phyloP scores from a whole-genome alignment of 495 filamentous ascomycete genomes.

The Penicillium tannophilum region DNA sequence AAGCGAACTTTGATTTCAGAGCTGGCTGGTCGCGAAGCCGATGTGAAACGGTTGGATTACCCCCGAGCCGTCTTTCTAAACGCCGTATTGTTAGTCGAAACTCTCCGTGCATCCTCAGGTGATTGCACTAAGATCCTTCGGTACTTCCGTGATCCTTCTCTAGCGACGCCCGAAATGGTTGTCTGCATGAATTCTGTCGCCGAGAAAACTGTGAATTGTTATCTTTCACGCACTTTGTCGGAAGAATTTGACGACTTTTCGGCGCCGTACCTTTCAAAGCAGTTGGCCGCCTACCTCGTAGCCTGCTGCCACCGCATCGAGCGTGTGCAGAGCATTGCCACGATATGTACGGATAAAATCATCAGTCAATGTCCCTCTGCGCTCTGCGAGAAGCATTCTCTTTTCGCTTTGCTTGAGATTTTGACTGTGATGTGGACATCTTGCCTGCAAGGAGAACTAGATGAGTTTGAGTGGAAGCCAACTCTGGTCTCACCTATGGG shows the following conservation, averaged over 20 bases:
- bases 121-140: constrained; percentile 83
- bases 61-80: constrained; percentile 89
- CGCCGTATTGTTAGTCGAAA: constrained; percentile 82
- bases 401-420: constrained; percentile 90
- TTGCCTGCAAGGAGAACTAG: constrained; percentile 90
- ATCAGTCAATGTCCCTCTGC: constrained; percentile 82
- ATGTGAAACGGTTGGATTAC: constrained; percentile 80
- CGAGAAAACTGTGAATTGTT: constrained; percentile 68
- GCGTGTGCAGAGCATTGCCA: constrained; percentile 82
- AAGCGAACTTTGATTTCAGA: constrained; percentile 73
- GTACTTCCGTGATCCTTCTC: constrained; percentile 90
- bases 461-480: constrained; percentile 86
- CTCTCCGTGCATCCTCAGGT: constrained; percentile 75
- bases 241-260: constrained; percentile 75
- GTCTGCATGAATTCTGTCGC: constrained; percentile 86
- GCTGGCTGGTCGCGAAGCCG: constrained; percentile 70
- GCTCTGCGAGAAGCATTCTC: constrained; percentile 82
- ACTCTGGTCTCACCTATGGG: constrained; percentile 73
- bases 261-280: constrained; percentile 81
- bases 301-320: constrained; percentile 91
- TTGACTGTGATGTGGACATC: constrained; percentile 92
- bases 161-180: constrained; percentile 76
- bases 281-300: constrained; percentile 80
- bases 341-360: constrained; percentile 78
- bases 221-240: constrained; percentile 68